These are phyloP conservation scores for Barnettozyma sp. DNA, from an alignment of 805 yeast genomes.

Conservation along the genomic window DNA sequence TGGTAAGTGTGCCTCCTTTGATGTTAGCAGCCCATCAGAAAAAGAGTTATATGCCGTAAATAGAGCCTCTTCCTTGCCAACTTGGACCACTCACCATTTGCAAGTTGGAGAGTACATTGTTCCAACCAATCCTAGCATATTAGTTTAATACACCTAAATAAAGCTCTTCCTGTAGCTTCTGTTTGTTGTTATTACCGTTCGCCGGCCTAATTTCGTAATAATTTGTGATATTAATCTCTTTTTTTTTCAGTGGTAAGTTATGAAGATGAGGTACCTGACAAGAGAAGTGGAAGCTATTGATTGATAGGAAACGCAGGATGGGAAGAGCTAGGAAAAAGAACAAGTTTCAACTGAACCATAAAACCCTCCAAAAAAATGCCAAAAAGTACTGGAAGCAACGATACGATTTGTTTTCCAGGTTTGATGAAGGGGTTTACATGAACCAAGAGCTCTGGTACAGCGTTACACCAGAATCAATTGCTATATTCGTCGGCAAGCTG, in stretches of 20 bases:
- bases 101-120: too few species aligned
- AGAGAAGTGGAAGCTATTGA: neutral
- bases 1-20: neutral
- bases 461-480: constrained; percentile 78
- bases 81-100: too few species aligned
- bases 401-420: constrained; percentile 51
- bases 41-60: neutral
- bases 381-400: constrained; percentile 50
- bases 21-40: neutral
- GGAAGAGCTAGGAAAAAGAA: neutral
- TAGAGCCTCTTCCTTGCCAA: neutral
- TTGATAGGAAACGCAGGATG: neutral
- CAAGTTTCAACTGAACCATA: constrained; percentile 4
- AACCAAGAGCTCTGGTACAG: constrained; percentile 78
- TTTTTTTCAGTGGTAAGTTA: too few species aligned
- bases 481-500: constrained; percentile 51
- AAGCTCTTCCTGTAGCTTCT: neutral
- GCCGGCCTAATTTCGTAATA: too few species aligned
- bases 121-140: too few species aligned
- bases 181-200: too few species aligned
- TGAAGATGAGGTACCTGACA: neutral
- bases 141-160: too few species aligned
- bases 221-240: too few species aligned
- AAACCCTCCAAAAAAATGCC: constrained; percentile 17
- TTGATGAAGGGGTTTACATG: constrained; percentile 62